Evolutionary conservation across 225 moss, liverwort and hornwort species (phyloP), one percentile per base, ranked within the genome.

Genomic region (Pleurozium schreberi): DNA sequence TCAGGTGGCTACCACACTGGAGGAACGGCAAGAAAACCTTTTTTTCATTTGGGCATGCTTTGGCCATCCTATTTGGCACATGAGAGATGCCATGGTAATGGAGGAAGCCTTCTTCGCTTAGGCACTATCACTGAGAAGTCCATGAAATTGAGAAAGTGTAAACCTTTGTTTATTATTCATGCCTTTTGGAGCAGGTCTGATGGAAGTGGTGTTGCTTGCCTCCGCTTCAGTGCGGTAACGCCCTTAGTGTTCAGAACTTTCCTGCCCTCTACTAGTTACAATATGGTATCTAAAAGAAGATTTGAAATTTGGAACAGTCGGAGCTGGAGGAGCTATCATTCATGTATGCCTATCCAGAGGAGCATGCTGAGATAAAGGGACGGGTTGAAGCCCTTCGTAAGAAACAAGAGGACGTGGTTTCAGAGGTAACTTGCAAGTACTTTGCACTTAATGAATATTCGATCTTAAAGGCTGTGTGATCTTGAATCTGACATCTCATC

Each of bases 241-340:
- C 40, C 12, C 66, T 49, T 53, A 78, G 47, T 85, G n/a, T 87
- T 16, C 47, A 60, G 80, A 62, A 57, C 75, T 47, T 49, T 58
- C 33, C 50, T 87, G 20, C 30, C 19, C 15, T 85, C 34, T 69
- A 36, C 69, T 61, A 70, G 70, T 87, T 79, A 42, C 26, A 57
- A 63, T 69, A 60, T 33, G 43, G 25, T 83, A 66, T 69, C 30
- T 63, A 34, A 38, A 62, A 79, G 6, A 14, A 10, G 49, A 53
- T 59, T 62, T 85, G 82, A 83, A 88, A 66, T 82, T 77, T 88
- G 88, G 81, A 88, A 93, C 95, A 99, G 99, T 97, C 96, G 61
- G 99, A 99, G 89, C 88, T 99, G 82, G 99, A 99, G 90, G 99
- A 99, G 90, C 90, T 99, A 58, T 99, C 99, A 38, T 99, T 97